phyloP scores from a whole-genome alignment of 257 asterid species.

The Petunia secreta region DNA sequence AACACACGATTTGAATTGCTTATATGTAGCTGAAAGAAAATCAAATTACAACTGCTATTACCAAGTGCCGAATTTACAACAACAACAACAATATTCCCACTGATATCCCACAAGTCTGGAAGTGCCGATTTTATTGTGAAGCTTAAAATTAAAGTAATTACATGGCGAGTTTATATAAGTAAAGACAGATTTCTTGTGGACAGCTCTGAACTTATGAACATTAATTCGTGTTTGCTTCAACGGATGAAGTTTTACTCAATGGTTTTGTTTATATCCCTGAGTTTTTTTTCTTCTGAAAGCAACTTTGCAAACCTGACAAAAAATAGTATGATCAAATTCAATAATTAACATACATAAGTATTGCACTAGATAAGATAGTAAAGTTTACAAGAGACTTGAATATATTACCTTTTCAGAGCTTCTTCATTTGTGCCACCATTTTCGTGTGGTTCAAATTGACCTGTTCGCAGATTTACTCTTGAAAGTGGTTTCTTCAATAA shows the following conservation, averaged over 20 bases:
- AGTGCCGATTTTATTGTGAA: too few species aligned
- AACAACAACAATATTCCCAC: too few species aligned
- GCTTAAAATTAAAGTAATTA: too few species aligned
- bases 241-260: too few species aligned
- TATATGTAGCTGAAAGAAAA: neutral
- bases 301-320: constrained; percentile 39
- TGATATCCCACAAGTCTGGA: too few species aligned
- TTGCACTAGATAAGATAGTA: too few species aligned
- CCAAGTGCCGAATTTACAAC: neutral
- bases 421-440: constrained; percentile 35
- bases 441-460: constrained; percentile 8
- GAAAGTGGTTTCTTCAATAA: constrained; percentile 41
- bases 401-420: constrained; percentile 33
- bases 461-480: constrained; percentile 35
- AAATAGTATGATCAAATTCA: neutral
- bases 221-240: too few species aligned
- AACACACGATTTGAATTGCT: neutral
- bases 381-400: neutral
- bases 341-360: too few species aligned
- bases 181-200: too few species aligned
- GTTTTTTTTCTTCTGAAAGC: constrained; percentile 45
- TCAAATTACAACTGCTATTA: neutral
- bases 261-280: neutral
- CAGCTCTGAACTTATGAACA: too few species aligned
- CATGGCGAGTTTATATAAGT: too few species aligned